phyloP scores from a whole-genome alignment of 805 yeast genomes.

The Hanseniaspora vineae region DNA sequence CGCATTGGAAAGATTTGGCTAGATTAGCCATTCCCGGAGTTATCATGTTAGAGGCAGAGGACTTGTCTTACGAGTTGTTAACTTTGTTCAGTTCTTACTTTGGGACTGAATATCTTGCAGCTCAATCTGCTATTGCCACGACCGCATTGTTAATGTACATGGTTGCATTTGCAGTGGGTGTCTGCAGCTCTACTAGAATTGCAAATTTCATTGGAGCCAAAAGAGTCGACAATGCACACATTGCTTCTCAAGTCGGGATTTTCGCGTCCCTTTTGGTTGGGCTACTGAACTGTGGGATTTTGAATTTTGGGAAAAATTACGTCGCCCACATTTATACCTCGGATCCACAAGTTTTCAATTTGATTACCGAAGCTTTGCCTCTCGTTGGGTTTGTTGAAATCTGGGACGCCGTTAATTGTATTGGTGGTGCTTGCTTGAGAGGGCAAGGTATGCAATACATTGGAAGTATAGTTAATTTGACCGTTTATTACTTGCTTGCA shows the following conservation, averaged over 20 bases:
- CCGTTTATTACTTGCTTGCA: constrained; percentile 59
- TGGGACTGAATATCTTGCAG: constrained; percentile 59
- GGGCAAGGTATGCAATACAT: constrained; percentile 79
- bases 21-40: constrained; percentile 63
- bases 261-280: constrained; percentile 32
- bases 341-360: constrained; percentile 41
- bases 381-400: constrained; percentile 57
- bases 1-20: constrained; percentile 46
- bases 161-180: constrained; percentile 64
- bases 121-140: constrained; percentile 61
- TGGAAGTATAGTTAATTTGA: constrained; percentile 59
- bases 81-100: constrained; percentile 58
- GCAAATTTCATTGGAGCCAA: constrained; percentile 60
- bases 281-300: constrained; percentile 34
- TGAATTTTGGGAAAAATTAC: constrained; percentile 34
- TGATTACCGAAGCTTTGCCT: constrained; percentile 41
- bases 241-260: constrained; percentile 34
- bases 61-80: constrained; percentile 58
- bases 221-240: constrained; percentile 32
- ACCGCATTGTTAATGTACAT: constrained; percentile 52
- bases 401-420: constrained; percentile 59
- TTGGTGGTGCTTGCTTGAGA: constrained; percentile 67
- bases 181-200: constrained; percentile 59
- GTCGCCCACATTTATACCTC: constrained; percentile 49
- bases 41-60: constrained; percentile 67